These are phyloP conservation scores for Blastomyces silverae DNA, from an alignment of 2,329 filamentous ascomycete species.

Conservation along the genomic window DNA sequence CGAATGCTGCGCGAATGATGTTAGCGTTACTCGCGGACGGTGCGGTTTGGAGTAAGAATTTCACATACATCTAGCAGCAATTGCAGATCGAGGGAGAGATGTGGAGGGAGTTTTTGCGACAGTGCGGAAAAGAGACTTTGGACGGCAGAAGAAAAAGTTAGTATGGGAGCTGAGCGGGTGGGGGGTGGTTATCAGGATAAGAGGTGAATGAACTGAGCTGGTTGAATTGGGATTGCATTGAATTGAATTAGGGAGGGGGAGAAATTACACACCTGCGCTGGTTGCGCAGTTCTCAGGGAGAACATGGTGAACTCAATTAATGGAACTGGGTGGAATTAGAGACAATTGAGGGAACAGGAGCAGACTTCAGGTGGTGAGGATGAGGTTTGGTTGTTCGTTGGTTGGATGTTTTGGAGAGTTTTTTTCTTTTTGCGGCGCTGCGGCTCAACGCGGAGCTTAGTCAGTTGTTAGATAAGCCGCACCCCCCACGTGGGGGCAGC, in stretches of 20 bases:
- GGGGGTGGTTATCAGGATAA: conserved; percentile 38
- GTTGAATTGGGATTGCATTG: conserved; percentile 5
- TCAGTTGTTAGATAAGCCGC: background rate
- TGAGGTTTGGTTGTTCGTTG: background rate
- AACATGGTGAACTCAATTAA: conserved; percentile 33
- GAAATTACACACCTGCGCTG: conserved; percentile 35
- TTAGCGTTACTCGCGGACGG: background rate
- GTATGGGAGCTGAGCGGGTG: conserved; percentile 36
- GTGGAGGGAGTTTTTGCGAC: conserved; percentile 43
- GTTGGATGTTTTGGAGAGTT: background rate
- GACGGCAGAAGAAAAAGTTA: conserved; percentile 39
- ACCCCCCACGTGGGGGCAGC: no score
- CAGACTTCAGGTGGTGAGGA: background rate
- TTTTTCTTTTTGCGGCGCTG: background rate
- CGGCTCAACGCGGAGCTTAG: background rate
- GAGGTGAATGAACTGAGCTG: conserved; percentile 3
- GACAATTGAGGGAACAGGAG: background rate
- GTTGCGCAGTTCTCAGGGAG: conserved; percentile 36
- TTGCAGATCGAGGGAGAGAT: conserved; percentile 45
- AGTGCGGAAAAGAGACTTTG: conserved; percentile 52
- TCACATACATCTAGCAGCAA: conserved; percentile 51
- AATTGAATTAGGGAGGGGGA: conserved; percentile 12
- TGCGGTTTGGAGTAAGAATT: conserved; percentile 11
- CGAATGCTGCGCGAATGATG: conserved; percentile 48
- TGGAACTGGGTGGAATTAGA: background rate